Evolutionary conservation across 352 stramenopile species (phyloP), one percentile per base, ranked within the genome.

Genomic region (Pythium sukuiense): DNA sequence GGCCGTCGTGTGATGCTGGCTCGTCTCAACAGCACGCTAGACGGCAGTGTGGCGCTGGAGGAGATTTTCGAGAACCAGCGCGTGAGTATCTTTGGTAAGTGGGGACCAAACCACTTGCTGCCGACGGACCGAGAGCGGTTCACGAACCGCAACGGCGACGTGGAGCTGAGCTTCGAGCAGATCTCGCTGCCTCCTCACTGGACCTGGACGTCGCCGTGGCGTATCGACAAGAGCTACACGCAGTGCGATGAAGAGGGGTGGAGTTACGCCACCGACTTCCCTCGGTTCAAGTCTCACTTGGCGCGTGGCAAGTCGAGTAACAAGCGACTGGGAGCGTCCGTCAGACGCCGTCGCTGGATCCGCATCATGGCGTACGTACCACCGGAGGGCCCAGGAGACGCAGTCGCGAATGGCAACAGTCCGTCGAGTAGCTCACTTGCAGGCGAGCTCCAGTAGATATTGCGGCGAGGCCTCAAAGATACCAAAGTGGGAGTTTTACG

Each of bases 31-130:
- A 89, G 81, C 55, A 89, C 80, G 3, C 56, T 90, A 11, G 80
- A 92, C 66, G 81, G 80, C 60, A 91, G 83, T 39, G 84, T 95
- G 3, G 86, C 78, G 9, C 72, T 95, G 20, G 86, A 95, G 66
- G 86, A 95, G 71, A 92, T 95, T 68, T 95, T 95, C 69, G 85
- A 95, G 68, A 95, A 95, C 67, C 87, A 95, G 68, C 87, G 87
- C 16, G 77, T 95, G 61, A 92, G 85, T 67, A 88, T 95, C 67
- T 95, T 95, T 75, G 85, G 85, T 33, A 95, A 95, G 53, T 95
- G 87, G 87, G 87, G 83, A 0, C 87, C 87, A 4, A 93, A 93
- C 63, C 85, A 95, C 49, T 65, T 95, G 59, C 73, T 93, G 24
- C 87, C 85, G 29, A 95, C 87, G 0, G 87, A 95, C 43, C 82